These are phyloP conservation scores for Cafeteria roenbergensis DNA, from an alignment of 108 stramenopile species.

Conservation along the genomic window DNA sequence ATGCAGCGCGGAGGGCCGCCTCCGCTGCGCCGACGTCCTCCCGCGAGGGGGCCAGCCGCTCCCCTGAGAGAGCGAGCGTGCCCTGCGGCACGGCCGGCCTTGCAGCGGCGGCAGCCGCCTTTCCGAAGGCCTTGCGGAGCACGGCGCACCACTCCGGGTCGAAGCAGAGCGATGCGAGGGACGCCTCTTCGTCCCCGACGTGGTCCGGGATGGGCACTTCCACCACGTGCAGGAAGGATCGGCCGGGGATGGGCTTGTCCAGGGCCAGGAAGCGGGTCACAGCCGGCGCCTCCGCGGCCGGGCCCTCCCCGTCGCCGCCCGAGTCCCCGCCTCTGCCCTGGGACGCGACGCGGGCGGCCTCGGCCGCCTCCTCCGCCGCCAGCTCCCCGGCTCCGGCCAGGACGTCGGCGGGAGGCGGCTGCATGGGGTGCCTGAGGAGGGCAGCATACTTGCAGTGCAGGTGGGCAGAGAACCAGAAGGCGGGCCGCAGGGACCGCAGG, in stretches of 20 bases:
- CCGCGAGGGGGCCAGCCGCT: not conserved
- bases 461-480: slow-evolving; percentile 91
- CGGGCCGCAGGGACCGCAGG: slow-evolving; percentile 62
- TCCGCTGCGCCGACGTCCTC: too few species aligned
- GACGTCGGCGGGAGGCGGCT: not conserved
- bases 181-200: not conserved
- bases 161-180: not conserved
- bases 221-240: slow-evolving; percentile 70
- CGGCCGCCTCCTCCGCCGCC: not conserved
- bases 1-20: not conserved
- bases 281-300: slow-evolving; percentile 23
- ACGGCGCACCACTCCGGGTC: not conserved
- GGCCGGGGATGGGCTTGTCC: slow-evolving; percentile 88
- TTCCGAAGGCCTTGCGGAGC: too few species aligned
- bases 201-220: slow-evolving; percentile 24
- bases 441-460: slow-evolving; percentile 90
- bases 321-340: not conserved
- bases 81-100: too few species aligned
- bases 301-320: slow-evolving; percentile 4
- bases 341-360: not conserved
- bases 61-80: not conserved
- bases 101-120: not conserved
- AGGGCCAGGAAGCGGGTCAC: slow-evolving; percentile 85
- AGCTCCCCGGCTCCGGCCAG: not conserved
- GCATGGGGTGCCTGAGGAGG: slow-evolving; percentile 47